These are phyloP conservation scores for Xylaria digitata DNA, from an alignment of 2,329 filamentous ascomycete genomes.

Conservation along the genomic window DNA sequence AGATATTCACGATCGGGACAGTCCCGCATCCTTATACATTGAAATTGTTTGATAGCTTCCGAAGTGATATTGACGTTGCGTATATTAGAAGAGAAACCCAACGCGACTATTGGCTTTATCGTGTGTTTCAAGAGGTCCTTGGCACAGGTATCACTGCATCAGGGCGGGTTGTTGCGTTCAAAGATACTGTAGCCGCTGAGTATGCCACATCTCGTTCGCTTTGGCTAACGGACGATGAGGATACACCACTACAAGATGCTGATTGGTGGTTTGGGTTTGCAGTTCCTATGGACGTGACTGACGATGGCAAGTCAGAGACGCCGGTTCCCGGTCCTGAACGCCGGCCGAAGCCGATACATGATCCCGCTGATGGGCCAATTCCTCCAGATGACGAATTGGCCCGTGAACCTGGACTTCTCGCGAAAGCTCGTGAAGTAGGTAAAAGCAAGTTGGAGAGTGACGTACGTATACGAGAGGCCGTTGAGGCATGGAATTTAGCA, in stretches of 20 bases:
- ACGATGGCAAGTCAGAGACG: conserved; percentile 65
- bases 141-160: conserved; percentile 71
- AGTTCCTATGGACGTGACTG: conserved; percentile 69
- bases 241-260: conserved; percentile 72
- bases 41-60: conserved; percentile 72
- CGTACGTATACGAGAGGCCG: conserved; percentile 61
- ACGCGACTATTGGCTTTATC: conserved; percentile 82
- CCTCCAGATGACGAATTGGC: conserved; percentile 64
- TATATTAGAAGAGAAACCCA: conserved; percentile 75
- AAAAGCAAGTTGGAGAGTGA: conserved; percentile 57
- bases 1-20: conserved; percentile 82
- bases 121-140: conserved; percentile 76
- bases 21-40: conserved; percentile 94
- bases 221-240: conserved; percentile 81
- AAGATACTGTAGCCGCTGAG: conserved; percentile 81
- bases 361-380: conserved; percentile 61
- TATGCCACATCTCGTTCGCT: conserved; percentile 72
- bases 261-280: conserved; percentile 92
- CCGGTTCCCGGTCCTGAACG: conserved; percentile 69
- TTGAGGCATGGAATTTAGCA: conserved; percentile 76
- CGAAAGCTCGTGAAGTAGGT: conserved; percentile 62
- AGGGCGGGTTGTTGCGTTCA: conserved; percentile 78
- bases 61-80: conserved; percentile 68
- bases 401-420: conserved; percentile 67
- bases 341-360: conserved; percentile 61